Base-by-base conservation (phyloP, 2,329 filamentous ascomycete genomes). In the Waltergamsia citrina region DNA sequence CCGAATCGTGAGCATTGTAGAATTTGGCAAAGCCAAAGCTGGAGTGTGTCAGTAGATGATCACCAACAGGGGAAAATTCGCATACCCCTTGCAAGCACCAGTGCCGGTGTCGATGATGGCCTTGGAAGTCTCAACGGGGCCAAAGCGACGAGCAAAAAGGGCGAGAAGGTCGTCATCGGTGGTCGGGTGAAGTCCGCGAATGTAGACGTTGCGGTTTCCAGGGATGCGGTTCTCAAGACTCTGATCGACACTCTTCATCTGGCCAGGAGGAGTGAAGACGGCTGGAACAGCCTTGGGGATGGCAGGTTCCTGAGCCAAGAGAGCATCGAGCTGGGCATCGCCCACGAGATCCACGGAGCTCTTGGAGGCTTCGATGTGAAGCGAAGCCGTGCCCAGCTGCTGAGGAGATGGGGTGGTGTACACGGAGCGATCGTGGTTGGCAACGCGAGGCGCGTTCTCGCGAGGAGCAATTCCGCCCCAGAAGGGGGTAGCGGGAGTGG, bases 11-110 rank as follows among this genome's bases (percentile, higher is more conserved):
- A 42, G 84, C 83, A 47, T 85, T 82, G 56, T 74, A 83, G 57
- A 94, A 98, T 59, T 95, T 94, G 57, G 94, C 90, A 54, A 98
- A 98, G 5, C 92, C 92, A 53, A 96, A 98, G 11, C 92, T 96
- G 48, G 14, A 37, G 17, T 30, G 10, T 11, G 26, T 35, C 18
- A 35, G 25, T 11, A 31, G 24, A 9, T 9, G 19, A 7, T 12
- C 9, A 23, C 7, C 38, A 40, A 32, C 29, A 32, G 18, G 33
- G 16, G 12, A 24, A 40, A 8, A 4, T 16, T 19, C 6, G 62
- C 71, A 50, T 63, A 94, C 92, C 92, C 92, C 64, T 98, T 98
- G 75, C 92, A 98, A 42, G 87, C 81, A 39, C 87, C 85, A 32
- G 86, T 94, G 45, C 83, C 80, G 34, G 88, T 81, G 62, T 98